Base-by-base conservation (phyloP, 148 eudicot species). In the Suaeda aralocaspica region DNA sequence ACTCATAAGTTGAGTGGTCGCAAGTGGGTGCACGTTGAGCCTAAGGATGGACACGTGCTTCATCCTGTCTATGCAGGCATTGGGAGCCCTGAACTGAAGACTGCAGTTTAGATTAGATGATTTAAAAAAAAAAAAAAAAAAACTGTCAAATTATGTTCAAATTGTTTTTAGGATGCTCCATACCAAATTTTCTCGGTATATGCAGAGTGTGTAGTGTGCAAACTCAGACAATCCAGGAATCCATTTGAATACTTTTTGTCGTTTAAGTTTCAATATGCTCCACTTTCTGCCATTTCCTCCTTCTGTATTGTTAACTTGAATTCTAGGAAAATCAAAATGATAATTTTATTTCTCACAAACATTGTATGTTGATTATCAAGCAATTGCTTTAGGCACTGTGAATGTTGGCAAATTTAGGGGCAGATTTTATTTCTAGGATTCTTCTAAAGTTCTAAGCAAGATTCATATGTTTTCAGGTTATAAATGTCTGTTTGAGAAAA, bases 11-110 rank as follows among this genome's bases (percentile, higher is more conserved):
- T 87, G 70, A 93, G 82, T 16, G 89, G 88, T 14, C 93, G 95
- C 66, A 88, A 90, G 68, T 90, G 98, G 96, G 85, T 93, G 58
- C 95, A 90, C 59, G 86, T 93, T 44, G 96, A 82, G 78, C 95
- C 96, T 66, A 88, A 88, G 84, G 88, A 90, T 2, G 98, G 96
- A 33, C 88, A 87, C 69, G 70, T 77, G 33, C 73, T 93, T 70
- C 98, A 93, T 79, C 98, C 96, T 19, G 60, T 85, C n/a, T 90
- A 93, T 67, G 69, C 84, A 18, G 69, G 42, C 64, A 68, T 74
- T 61, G 68, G 21, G 53, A 56, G 10, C 26, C 49, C 75, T 46
- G 30, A 70, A 12, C 28, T 64, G 74, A 46, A 70, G 66, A 71
- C 50, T 31, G 52, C 79, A 48, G 9, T 59, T 24, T 58, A 70